A percentile compares a stretch with the other conserved stretches of the same genome.
phyloP scores from a whole-genome alignment of 208 protist genomes.

The Trichomonas vaginalis region DNA sequence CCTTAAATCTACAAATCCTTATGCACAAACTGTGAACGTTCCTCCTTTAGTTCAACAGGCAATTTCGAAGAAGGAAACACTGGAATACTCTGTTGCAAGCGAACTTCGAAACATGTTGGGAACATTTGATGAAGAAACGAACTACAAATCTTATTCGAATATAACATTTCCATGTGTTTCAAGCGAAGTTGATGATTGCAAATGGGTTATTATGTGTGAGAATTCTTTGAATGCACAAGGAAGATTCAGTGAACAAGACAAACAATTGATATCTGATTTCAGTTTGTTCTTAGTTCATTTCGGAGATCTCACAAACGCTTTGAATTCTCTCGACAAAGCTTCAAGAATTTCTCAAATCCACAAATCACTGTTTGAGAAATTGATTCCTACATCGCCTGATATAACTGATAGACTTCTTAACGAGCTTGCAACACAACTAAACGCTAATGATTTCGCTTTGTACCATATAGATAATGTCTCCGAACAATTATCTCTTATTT shows the following conservation, averaged over 20 bases:
- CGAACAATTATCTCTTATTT: background rate
- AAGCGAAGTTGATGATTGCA: background rate
- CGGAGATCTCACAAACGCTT: background rate
- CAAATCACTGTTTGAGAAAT: background rate
- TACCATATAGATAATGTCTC: background rate
- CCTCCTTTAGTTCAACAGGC: background rate
- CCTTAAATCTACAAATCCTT: background rate
- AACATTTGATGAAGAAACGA: background rate
- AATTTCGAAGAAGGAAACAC: background rate
- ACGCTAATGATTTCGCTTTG: background rate
- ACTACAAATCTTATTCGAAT: background rate
- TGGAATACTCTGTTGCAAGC: background rate
- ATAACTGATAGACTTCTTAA: background rate
- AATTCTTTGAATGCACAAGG: background rate
- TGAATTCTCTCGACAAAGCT: background rate
- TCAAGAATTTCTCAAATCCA: background rate
- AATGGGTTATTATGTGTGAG: background rate
- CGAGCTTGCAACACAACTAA: background rate
- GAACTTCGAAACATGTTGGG: background rate
- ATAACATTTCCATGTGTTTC: background rate
- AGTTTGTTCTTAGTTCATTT: background rate
- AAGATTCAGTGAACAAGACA: background rate
- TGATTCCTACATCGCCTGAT: background rate
- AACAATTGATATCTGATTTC: background rate
- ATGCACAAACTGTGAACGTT: background rate